A percentile compares a stretch with the other conserved stretches of the same genome.
These are phyloP conservation scores for Anthracocystis setariae DNA, from an alignment of 1,284 basidiomycete species.

Conservation along the genomic window DNA sequence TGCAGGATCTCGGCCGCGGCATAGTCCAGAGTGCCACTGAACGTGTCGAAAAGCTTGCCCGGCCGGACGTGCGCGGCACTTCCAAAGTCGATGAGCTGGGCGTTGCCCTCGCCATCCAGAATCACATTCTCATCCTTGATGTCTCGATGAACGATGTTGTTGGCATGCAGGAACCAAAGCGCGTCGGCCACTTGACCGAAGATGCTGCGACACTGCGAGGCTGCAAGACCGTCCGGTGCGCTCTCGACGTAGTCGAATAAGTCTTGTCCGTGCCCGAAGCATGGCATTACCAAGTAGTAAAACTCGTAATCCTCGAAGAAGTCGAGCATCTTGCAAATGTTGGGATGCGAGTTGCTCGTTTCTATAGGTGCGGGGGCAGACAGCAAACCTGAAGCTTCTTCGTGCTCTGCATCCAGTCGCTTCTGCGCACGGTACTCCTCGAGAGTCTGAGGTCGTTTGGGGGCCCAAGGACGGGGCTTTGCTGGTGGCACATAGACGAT, in stretches of 20 bases:
- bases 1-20: conserved; percentile 95
- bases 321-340: conserved; percentile 91
- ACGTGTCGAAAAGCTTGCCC: conserved; percentile 93
- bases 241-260: conserved; percentile 94
- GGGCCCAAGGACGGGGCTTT: conserved; percentile 50
- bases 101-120: conserved; percentile 70
- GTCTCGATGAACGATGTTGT: conserved; percentile 95
- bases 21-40: conserved; percentile 85
- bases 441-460: conserved; percentile 30
- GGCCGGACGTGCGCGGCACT: conserved; percentile 76
- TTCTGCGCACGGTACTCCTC: conserved; percentile 39
- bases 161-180: conserved; percentile 86
- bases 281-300: conserved; percentile 82
- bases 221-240: conserved; percentile 84
- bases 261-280: conserved; percentile 74
- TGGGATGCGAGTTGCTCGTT: conserved; percentile 74
- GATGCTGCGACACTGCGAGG: conserved; percentile 81
- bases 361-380: conserved; percentile 2
- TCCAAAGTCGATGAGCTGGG: conserved; percentile 95
- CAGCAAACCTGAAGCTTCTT: not conserved
- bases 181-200: conserved; percentile 95
- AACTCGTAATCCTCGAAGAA: conserved; percentile 98
- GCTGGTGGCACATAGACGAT: conserved; percentile 71
- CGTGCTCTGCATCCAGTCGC: conserved; percentile 20
- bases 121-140: conserved; percentile 97